Base-by-base conservation (phyloP, 192 early-diverging fungal species). In the Podila epicladia region DNA sequence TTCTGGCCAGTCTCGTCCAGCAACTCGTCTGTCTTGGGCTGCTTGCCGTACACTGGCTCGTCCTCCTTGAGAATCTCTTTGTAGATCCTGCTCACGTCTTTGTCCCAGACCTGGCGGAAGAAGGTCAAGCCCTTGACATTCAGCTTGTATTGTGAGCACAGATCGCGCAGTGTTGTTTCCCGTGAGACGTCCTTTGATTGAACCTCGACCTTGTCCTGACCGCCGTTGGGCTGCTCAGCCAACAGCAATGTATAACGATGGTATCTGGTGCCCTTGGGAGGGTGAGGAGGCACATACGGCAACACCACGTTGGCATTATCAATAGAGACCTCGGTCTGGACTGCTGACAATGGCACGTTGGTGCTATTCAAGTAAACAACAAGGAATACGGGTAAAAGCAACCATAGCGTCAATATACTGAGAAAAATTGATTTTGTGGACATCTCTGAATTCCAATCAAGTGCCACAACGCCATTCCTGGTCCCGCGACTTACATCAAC, bases 221-320 rank as follows among this genome's bases (percentile, higher is more conserved):
- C 90, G 3, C 61, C 69, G 48, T 89, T 85, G 49, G 85, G 69
- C 74, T 94, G 93, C 84, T 93, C 89, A 61, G 91, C 86, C 20
- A 86, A 77, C 49, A 90, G 78, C 15, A 93, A 57, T 20, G 90
- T 92, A 67, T 95, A 95, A 57, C 93, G 90, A 65, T 95, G 93
- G 65, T 85, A 87, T 64, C 90, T 90, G 37, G 92, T 92, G 32
- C 93, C 93, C 63, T 89, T 89, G 35, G 91, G 90, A 22, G 93
- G 93, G 70, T 95, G 93, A 65, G 93, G 93, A 55, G 93, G 91
- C 12, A 91, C 64, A 71, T 93, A 95, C 2, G 85, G 72, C 37
- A 93, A 71, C 20, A 86, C 67, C 37, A 65, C 73, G 24, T 88
- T 82, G 17, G 84, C 82, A n/a, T 66, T 82, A 3, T 82, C 82